phyloP scores from a whole-genome alignment of 441 rosid species.

The Jatropha podagrica region DNA sequence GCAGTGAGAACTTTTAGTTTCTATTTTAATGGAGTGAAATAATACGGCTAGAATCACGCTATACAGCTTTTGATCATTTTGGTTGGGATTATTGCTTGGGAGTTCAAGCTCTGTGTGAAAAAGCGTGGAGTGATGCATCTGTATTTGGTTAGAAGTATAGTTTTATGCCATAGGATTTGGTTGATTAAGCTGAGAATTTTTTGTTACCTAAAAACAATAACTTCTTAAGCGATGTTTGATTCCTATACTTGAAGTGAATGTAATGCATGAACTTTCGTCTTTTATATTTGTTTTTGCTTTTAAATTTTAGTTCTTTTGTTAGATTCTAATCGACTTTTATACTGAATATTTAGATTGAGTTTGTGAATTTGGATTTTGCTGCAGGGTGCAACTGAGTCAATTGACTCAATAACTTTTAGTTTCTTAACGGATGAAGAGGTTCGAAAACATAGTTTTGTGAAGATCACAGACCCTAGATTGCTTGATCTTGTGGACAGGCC shows the following conservation, averaged over 20 bases:
- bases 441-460: constrained; percentile 27
- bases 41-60: not conserved
- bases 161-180: not conserved
- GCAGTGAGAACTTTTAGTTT: not conserved
- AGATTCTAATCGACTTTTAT: not conserved
- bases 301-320: not conserved
- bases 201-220: not conserved
- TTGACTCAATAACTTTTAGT: constrained; percentile 31
- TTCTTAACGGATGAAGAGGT: constrained; percentile 34
- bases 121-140: too few species aligned
- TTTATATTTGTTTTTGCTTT: too few species aligned
- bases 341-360: not conserved
- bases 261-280: not conserved
- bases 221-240: not conserved
- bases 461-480: constrained; percentile 26
- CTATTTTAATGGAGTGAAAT: not conserved
- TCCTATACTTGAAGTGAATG: not conserved
- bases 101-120: not conserved
- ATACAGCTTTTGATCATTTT: not conserved
- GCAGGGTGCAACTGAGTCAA: constrained; percentile 34
- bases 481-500: constrained; percentile 27
- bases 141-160: too few species aligned
- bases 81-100: not conserved
- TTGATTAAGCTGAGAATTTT: not conserved
- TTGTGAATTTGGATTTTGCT: not conserved